phyloP scores from a whole-genome alignment of 2,329 filamentous ascomycete species.

The Talaromyces piceae region DNA sequence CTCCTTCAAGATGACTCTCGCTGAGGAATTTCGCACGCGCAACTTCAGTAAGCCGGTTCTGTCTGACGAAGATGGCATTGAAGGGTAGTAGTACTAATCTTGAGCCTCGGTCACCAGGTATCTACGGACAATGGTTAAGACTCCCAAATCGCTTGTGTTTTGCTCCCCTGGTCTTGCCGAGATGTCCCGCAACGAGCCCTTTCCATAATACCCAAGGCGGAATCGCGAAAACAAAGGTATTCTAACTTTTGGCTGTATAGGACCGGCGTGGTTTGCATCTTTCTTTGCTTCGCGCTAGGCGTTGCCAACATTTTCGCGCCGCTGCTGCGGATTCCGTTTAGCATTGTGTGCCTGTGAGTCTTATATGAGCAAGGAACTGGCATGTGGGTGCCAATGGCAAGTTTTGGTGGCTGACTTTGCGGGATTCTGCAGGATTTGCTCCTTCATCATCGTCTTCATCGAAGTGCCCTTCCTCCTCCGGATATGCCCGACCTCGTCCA shows the following conservation, averaged over 20 bases:
- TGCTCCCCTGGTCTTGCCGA: not conserved
- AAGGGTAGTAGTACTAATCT: conserved; percentile 1
- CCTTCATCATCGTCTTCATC: conserved; percentile 71
- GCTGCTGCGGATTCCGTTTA: conserved; percentile 52
- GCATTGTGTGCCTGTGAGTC: conserved; percentile 50
- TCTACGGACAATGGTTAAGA: conserved; percentile 62
- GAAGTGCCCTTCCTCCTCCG: conserved; percentile 91
- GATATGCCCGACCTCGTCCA: conserved; percentile 89
- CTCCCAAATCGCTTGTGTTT: not conserved
- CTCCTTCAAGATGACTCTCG: conserved; percentile 46
- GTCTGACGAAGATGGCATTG: not conserved
- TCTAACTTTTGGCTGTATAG: conserved; percentile 17
- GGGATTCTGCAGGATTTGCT: conserved; percentile 50
- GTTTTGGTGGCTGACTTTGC: too few relatives aligned
- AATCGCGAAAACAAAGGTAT: not conserved
- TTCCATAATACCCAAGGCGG: not conserved
- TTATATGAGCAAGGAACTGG: conserved; percentile 15
- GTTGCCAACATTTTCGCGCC: conserved; percentile 62
- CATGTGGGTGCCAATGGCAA: not conserved
- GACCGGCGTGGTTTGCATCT: conserved; percentile 52
- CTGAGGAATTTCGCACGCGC: conserved; percentile 56
- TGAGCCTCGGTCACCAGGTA: conserved; percentile 41
- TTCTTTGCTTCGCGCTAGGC: conserved; percentile 60
- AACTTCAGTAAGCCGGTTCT: conserved; percentile 54
- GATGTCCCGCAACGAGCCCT: not conserved